Evolutionary conservation across 2,329 filamentous ascomycete species (phyloP).

Genomic region (Shiraia sp.): DNA sequence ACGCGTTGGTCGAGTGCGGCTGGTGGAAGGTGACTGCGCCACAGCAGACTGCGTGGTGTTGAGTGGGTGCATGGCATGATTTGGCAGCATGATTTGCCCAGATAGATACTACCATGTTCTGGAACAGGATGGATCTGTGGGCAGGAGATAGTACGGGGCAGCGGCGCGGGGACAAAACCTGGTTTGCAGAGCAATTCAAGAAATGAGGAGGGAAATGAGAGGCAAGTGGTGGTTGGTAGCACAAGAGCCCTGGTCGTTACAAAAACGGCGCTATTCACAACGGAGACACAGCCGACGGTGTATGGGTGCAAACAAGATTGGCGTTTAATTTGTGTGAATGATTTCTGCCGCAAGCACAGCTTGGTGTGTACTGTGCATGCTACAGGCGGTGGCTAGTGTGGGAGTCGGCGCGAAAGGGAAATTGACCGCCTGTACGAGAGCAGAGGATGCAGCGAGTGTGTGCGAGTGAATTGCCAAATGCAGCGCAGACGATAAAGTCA

Average conservation of each 20-base stretch:
- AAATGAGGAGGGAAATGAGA: constrained; percentile 14
- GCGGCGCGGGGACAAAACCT: constrained; percentile 12
- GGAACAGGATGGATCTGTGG: not conserved
- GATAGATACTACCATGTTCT: too few relatives aligned
- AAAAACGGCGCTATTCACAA: constrained; percentile 5
- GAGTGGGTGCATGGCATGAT: not conserved
- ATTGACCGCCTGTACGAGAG: not conserved
- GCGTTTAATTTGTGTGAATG: constrained; percentile 2
- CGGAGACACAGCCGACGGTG: constrained; percentile 18
- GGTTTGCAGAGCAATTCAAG: constrained; percentile 2
- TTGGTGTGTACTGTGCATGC: too few relatives aligned
- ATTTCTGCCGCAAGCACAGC: constrained; percentile 2
- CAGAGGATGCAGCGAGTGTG: too few relatives aligned
- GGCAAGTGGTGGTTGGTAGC: constrained; percentile 9
- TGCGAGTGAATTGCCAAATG: too few relatives aligned
- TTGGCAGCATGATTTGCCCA: too few relatives aligned
- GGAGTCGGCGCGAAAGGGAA: not conserved
- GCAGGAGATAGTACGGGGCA: not conserved
- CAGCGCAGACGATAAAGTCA: too few relatives aligned
- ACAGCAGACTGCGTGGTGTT: constrained; percentile 4
- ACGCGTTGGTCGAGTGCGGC: too few relatives aligned
- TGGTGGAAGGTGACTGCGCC: not conserved
- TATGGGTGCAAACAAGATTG: constrained; percentile 26
- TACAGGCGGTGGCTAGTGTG: not conserved
- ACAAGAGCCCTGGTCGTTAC: constrained; percentile 5